Evolutionary conservation across 352 stramenopile species (phyloP).

Genomic region (Thraustochytrium striatum): DNA sequence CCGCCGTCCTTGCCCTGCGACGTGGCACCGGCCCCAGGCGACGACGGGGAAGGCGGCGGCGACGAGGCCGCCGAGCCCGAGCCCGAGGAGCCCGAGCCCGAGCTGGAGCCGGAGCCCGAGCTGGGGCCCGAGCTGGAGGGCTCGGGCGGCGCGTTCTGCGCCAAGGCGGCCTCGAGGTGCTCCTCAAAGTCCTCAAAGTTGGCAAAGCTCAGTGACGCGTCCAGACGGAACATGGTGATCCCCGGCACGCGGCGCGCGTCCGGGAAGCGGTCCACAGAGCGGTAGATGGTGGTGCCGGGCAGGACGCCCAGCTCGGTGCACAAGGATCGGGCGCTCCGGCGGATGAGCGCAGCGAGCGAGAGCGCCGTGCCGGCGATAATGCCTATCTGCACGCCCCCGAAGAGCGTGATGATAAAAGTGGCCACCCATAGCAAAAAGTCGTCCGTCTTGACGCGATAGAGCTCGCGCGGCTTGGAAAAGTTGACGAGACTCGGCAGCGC

Average conservation of each 20-base stretch:
- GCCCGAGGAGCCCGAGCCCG: not conserved
- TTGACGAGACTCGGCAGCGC: slow-evolving; percentile 21
- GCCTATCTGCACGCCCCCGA: slow-evolving; percentile 21
- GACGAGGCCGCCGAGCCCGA: no score
- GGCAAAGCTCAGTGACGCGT: slow-evolving; percentile 21
- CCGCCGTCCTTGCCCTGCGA: no score
- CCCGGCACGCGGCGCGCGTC: not conserved
- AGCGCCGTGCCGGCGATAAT: slow-evolving; percentile 1
- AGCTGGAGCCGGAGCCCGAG: not conserved
- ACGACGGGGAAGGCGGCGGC: no score
- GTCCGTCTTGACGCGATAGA: not conserved
- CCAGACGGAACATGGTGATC: slow-evolving; percentile 25
- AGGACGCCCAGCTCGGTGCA: slow-evolving; percentile 19
- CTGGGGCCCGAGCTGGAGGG: not conserved
- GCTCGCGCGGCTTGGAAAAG: not conserved
- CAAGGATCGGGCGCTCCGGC: not conserved
- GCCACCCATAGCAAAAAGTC: slow-evolving; percentile 18
- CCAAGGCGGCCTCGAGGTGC: not conserved
- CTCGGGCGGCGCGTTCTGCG: not conserved
- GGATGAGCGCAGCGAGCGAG: slow-evolving; percentile 2
- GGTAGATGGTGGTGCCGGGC: slow-evolving; percentile 25
- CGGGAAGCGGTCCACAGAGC: slow-evolving; percentile 11
- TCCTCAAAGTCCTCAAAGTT: slow-evolving; percentile 44
- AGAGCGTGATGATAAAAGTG: slow-evolving; percentile 22
- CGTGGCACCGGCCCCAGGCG: no score